phyloP scores from a whole-genome alignment of 148 eudicot species.

The Cornus suecica region DNA sequence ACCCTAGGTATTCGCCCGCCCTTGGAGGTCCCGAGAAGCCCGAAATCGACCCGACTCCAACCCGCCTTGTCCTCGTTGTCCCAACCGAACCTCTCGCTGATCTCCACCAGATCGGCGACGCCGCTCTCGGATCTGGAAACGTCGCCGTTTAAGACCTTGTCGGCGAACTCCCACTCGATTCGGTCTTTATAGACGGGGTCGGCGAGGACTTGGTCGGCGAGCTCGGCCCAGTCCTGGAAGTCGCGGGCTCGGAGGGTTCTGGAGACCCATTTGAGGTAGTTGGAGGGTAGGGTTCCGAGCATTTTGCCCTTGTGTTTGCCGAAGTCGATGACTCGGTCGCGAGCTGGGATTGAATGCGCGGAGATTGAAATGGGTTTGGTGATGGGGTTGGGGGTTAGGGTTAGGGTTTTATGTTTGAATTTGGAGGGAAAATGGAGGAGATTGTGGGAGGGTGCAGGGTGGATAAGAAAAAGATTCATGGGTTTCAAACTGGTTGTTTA shows the following conservation, averaged over 20 bases:
- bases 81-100: conserved; percentile 80
- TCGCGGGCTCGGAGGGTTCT: conserved; percentile 54
- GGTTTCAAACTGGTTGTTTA: background rate
- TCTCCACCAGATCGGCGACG: conserved; percentile 48
- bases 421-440: conserved; percentile 3
- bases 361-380: background rate
- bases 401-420: conserved; percentile 1
- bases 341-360: conserved; percentile 28
- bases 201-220: conserved; percentile 62
- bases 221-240: conserved; percentile 57
- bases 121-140: conserved; percentile 9
- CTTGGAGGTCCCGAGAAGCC: conserved; percentile 68
- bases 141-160: conserved; percentile 50
- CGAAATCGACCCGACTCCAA: conserved; percentile 62
- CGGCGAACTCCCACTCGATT: conserved; percentile 79
- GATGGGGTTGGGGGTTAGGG: background rate
- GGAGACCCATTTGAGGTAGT: conserved; percentile 74
- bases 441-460: background rate
- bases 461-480: background rate
- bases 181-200: conserved; percentile 83
- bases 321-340: conserved; percentile 68
- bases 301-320: conserved; percentile 74
- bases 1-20: conserved; percentile 71
- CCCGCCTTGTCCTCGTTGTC: conserved; percentile 66
- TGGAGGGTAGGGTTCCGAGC: conserved; percentile 72